These are phyloP conservation scores for Diddensiella caesifluorescens DNA, from an alignment of 805 yeast genomes.

Conservation along the genomic window DNA sequence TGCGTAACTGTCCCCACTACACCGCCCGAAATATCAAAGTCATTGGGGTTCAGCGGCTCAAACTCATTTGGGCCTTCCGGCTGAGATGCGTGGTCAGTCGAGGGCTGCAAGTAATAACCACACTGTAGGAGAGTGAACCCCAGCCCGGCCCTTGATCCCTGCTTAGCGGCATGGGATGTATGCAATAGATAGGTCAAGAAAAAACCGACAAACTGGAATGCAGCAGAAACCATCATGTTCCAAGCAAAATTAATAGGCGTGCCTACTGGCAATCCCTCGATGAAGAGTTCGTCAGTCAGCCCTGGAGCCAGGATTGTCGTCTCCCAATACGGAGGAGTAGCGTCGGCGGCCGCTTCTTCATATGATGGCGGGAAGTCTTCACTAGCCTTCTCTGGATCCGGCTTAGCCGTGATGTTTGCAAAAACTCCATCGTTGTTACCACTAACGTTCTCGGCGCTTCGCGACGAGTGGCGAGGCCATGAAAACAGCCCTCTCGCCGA, in stretches of 20 bases:
- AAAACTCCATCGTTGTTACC: slow-evolving; percentile 77
- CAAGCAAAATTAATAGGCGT: slow-evolving; percentile 81
- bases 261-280: slow-evolving; percentile 95
- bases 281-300: slow-evolving; percentile 76
- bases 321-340: slow-evolving; percentile 97
- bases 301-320: slow-evolving; percentile 75
- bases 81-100: slow-evolving; percentile 9
- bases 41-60: slow-evolving; percentile 55
- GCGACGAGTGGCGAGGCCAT: neutral
- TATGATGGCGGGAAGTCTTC: slow-evolving; percentile 75
- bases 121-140: slow-evolving; percentile 77
- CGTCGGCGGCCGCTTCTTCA: slow-evolving; percentile 91
- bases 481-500: slow-evolving; percentile 6
- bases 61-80: slow-evolving; percentile 35
- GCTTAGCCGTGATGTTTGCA: slow-evolving; percentile 86
- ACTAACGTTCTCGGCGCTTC: neutral
- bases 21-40: slow-evolving; percentile 38
- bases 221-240: slow-evolving; percentile 83
- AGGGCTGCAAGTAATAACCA: slow-evolving; percentile 48
- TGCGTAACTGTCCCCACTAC: slow-evolving; percentile 20
- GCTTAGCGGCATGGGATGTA: slow-evolving; percentile 95
- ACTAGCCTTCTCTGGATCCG: slow-evolving; percentile 44
- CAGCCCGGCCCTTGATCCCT: slow-evolving; percentile 88
- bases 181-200: slow-evolving; percentile 83
- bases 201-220: slow-evolving; percentile 92